Percentiles rank a stretch among this genome's conserved stretches.
Evolutionary conservation across 2,329 filamentous ascomycete species (phyloP).

Genomic region (Pseudogymnoascus sp.): DNA sequence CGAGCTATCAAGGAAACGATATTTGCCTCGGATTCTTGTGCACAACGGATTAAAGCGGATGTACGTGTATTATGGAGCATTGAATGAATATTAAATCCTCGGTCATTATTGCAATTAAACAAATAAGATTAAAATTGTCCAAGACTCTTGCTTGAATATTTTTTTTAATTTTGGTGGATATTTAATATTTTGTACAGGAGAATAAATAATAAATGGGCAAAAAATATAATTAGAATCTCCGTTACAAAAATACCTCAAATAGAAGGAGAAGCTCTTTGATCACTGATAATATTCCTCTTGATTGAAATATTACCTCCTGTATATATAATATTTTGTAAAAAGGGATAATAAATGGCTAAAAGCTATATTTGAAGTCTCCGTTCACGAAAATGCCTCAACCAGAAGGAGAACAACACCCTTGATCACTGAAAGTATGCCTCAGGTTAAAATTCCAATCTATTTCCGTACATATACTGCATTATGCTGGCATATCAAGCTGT

Average conservation of each 20-base stretch:
- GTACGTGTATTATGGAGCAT: background rate
- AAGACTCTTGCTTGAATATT: background rate
- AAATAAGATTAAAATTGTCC: background rate
- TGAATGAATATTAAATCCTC: background rate
- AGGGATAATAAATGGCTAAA: background rate
- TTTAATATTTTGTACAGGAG: background rate
- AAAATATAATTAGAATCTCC: background rate
- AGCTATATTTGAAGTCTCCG: background rate
- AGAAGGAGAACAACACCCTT: background rate
- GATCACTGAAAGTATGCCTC: background rate
- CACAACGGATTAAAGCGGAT: constrained; percentile 29
- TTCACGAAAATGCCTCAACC: background rate
- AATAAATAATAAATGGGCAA: background rate
- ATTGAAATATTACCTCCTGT: background rate
- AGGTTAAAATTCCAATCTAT: background rate
- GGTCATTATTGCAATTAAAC: background rate
- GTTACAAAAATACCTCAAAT: background rate
- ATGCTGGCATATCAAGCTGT: background rate
- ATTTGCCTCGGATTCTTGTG: constrained; percentile 1
- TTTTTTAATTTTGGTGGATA: background rate
- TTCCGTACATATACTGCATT: background rate
- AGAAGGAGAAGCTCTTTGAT: too few species aligned
- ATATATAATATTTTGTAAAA: background rate
- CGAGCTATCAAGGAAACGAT: background rate
- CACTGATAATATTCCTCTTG: background rate